Evolutionary conservation across 2,329 filamentous ascomycete species (phyloP).

Genomic region (Phialemonium atrogriseum): DNA sequence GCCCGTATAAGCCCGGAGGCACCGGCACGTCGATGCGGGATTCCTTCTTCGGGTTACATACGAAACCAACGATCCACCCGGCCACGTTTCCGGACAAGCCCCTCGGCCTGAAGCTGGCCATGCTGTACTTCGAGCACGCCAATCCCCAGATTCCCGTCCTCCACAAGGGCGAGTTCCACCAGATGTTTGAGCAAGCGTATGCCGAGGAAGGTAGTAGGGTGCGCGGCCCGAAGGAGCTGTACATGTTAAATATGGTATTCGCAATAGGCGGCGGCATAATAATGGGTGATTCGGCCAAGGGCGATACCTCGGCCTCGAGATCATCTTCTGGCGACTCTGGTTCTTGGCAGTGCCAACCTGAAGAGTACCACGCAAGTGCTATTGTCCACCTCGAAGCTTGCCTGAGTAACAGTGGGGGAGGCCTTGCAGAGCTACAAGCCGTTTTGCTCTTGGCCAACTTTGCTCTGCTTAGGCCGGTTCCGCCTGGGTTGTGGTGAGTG

Average conservation of each 20-base stretch:
- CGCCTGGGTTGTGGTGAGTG: slow-evolving; percentile 74
- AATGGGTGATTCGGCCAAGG: slow-evolving; percentile 54
- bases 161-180: slow-evolving; percentile 82
- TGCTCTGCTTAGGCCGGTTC: slow-evolving; percentile 81
- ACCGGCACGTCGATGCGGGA: slow-evolving; percentile 80
- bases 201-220: slow-evolving; percentile 55
- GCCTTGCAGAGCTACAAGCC: slow-evolving; percentile 87
- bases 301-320: slow-evolving; percentile 16
- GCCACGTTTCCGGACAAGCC: slow-evolving; percentile 75
- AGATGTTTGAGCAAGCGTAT: slow-evolving; percentile 78
- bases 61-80: slow-evolving; percentile 76
- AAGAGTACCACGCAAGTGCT: slow-evolving; percentile 93
- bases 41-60: slow-evolving; percentile 94
- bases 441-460: slow-evolving; percentile 86
- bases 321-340: too few species aligned
- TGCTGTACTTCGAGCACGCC: slow-evolving; percentile 89
- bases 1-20: slow-evolving; percentile 46
- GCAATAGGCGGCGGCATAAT: slow-evolving; percentile 93
- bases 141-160: slow-evolving; percentile 94
- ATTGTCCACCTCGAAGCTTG: slow-evolving; percentile 88
- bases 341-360: slow-evolving; percentile 60
- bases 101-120: slow-evolving; percentile 63
- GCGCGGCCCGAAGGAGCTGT: slow-evolving; percentile 73
- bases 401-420: slow-evolving; percentile 76
- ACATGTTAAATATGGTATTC: slow-evolving; percentile 94